These are phyloP conservation scores for Aspergillus terreus DNA, from an alignment of 2,329 filamentous ascomycete species.

Conservation along the genomic window DNA sequence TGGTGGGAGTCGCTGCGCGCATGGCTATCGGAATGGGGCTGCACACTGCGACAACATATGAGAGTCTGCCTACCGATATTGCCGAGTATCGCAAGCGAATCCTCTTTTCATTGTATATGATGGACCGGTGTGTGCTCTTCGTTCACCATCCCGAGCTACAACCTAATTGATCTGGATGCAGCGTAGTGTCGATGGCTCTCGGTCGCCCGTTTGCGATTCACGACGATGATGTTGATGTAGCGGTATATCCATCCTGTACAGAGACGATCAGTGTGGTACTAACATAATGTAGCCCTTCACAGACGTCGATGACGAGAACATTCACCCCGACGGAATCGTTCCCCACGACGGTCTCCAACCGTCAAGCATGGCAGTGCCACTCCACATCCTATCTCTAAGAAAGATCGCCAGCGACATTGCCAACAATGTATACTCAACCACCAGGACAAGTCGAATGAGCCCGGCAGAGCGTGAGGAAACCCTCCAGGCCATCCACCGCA, in stretches of 20 bases:
- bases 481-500: conserved; percentile 35
- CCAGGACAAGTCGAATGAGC: conserved; percentile 11
- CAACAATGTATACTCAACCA: conserved; percentile 35
- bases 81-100: conserved; percentile 40
- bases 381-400: conserved; percentile 42
- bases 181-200: conserved; percentile 44
- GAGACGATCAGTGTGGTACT: not conserved
- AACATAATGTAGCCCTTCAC: conserved; percentile 32
- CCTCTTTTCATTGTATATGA: conserved; percentile 50
- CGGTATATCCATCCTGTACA: conserved; percentile 15
- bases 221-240: conserved; percentile 45
- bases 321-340: conserved; percentile 19
- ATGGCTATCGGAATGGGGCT: conserved; percentile 45
- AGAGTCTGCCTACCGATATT: conserved; percentile 28
- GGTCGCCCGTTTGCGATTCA: conserved; percentile 46
- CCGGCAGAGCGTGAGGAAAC: conserved; percentile 29
- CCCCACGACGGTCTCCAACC: conserved; percentile 27
- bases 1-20: conserved; percentile 44
- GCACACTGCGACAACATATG: conserved; percentile 36
- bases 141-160: not conserved
- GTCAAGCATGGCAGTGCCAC: conserved; percentile 38
- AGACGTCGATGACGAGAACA: conserved; percentile 35
- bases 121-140: conserved; percentile 36
- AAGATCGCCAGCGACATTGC: conserved; percentile 42
- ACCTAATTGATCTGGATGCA: conserved; percentile 7